Conservation (phyloP, 2,329 filamentous ascomycete genomes). For the Hysterium pulicare region DNA sequence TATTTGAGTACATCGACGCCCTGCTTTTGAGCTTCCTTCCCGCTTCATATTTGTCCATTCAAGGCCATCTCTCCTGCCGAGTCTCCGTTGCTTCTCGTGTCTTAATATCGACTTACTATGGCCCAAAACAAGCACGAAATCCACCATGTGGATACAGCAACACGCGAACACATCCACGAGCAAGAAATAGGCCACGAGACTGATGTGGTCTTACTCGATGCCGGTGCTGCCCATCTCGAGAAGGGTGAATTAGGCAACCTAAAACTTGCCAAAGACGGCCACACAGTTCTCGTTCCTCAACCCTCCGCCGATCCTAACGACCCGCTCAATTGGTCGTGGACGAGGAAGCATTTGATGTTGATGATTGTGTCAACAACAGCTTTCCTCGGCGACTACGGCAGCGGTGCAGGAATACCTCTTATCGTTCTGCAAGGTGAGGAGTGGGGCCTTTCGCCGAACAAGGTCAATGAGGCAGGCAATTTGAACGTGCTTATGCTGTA, state of each 20-base stretch:
- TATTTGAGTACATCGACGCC: no score
- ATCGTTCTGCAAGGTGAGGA: slow-evolving; percentile 35
- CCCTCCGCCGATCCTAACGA: slow-evolving; percentile 51
- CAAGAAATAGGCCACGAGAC: slow-evolving; percentile 16
- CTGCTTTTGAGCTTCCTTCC: no score
- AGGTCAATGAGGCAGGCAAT: slow-evolving; percentile 51
- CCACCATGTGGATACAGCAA: slow-evolving; percentile 6
- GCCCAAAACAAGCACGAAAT: slow-evolving; percentile 7
- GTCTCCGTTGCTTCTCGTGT: no score
- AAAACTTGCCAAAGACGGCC: slow-evolving; percentile 35
- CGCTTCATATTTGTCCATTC: no score
- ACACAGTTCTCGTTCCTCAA: slow-evolving; percentile 53
- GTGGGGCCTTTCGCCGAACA: slow-evolving; percentile 49
- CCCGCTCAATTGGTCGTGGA: slow-evolving; percentile 52
- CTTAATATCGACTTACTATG: no score
- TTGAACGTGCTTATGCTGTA: slow-evolving; percentile 54
- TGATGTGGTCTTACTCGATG: slow-evolving; percentile 20
- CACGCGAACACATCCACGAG: slow-evolving; percentile 14
- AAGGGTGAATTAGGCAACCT: slow-evolving; percentile 22
- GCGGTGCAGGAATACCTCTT: slow-evolving; percentile 31
- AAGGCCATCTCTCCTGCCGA: no score
- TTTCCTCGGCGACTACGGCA: slow-evolving; percentile 51
- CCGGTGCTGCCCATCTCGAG: slow-evolving; percentile 17
- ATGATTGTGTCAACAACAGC: slow-evolving; percentile 48
- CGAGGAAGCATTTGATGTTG: slow-evolving; percentile 50